Evolutionary conservation across 2,329 filamentous ascomycete genomes (phyloP).

Genomic region (Beauveria caledonica): DNA sequence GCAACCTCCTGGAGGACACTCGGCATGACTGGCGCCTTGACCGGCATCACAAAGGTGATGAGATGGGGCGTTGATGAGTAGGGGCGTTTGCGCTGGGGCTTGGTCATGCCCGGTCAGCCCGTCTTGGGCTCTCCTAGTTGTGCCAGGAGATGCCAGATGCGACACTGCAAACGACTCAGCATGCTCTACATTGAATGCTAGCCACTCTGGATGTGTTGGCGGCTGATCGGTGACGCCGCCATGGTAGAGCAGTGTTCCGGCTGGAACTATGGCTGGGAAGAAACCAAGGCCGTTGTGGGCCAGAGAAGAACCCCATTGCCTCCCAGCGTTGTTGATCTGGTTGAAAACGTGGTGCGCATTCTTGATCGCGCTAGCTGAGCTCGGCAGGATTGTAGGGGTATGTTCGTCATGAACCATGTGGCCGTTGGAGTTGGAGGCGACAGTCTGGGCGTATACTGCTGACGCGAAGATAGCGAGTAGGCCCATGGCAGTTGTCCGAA

Average conservation of each 20-base stretch:
- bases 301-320: constrained; percentile 54
- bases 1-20: neutral
- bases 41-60: constrained; percentile 26
- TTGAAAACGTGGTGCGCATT: constrained; percentile 58
- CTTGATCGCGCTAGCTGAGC: neutral
- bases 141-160: too few relatives aligned
- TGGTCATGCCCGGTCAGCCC: too few relatives aligned
- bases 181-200: constrained; percentile 66
- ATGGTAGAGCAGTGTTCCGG: constrained; percentile 51
- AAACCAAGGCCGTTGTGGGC: constrained; percentile 58
- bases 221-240: constrained; percentile 33
- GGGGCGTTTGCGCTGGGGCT: too few relatives aligned
- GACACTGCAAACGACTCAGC: constrained; percentile 50
- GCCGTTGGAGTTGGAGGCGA: too few relatives aligned
- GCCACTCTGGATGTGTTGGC: constrained; percentile 21
- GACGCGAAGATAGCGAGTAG: too few relatives aligned
- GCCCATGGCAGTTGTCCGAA: too few relatives aligned
- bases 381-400: too few relatives aligned
- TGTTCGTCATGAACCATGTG: too few relatives aligned
- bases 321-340: constrained; percentile 50
- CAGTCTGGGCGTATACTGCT: too few relatives aligned
- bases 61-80: too few relatives aligned
- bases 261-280: constrained; percentile 47
- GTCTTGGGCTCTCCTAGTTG: too few relatives aligned
- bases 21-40: neutral